A percentile compares a stretch with the other conserved stretches of the same genome.
Evolutionary conservation across 805 yeast genomes (phyloP).

Genomic region (Candida sakaeoensis): DNA sequence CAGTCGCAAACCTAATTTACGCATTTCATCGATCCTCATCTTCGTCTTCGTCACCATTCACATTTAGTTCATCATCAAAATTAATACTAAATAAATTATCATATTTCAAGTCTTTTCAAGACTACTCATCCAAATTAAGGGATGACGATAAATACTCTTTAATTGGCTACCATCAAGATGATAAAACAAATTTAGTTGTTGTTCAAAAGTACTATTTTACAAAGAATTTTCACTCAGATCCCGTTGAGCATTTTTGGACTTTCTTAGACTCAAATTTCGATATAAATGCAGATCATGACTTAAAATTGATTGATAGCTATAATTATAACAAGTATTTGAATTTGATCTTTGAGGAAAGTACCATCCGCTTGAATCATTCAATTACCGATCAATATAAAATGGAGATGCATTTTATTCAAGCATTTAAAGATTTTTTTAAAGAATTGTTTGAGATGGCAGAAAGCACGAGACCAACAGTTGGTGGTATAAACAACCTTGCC

Average conservation of each 20-base stretch:
- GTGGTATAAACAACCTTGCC: constrained; percentile 21
- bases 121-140: constrained; percentile 1
- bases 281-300: constrained; percentile 10
- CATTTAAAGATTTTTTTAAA: constrained; percentile 18
- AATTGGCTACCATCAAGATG: constrained; percentile 15
- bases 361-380: constrained; percentile 9
- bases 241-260: constrained; percentile 14
- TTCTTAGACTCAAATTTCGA: constrained; percentile 11
- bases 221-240: constrained; percentile 5
- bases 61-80: constrained; percentile 1
- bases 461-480: constrained; percentile 19
- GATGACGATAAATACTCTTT: constrained; percentile 9
- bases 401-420: constrained; percentile 15
- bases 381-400: constrained; percentile 10
- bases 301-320: constrained; percentile 17
- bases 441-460: constrained; percentile 17
- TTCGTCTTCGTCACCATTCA: constrained; percentile 2
- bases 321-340: constrained; percentile 13
- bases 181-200: constrained; percentile 13
- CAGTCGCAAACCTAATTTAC: constrained; percentile 6
- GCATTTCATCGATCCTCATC: constrained; percentile 1
- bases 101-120: constrained; percentile 5
- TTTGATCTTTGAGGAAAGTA: constrained; percentile 4
- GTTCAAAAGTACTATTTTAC: constrained; percentile 12
- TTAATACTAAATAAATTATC: constrained; percentile 6